Evolutionary conservation across 805 yeast species (phyloP), one percentile per base, ranked within the genome.

Genomic region (Starmerella potacharoeniae): DNA sequence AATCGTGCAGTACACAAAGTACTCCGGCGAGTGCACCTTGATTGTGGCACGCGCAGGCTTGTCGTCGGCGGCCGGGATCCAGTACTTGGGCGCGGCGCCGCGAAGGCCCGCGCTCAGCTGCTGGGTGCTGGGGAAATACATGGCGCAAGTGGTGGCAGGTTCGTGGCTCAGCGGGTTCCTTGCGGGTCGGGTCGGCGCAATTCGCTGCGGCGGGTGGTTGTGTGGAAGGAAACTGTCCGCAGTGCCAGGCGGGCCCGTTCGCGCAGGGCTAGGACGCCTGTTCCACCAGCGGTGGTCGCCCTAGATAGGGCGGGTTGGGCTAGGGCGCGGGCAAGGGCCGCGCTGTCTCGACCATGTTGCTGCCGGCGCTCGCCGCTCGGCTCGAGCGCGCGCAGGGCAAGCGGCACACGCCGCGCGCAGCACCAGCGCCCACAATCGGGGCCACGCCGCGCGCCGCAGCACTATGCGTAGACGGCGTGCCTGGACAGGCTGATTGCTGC

Each of bases 1-100:
- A 37, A 82, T 49, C 4, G 88, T 81, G 69, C 93, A 85, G 50
- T 89, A 81, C 52, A 74, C 73, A 70, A 75, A 84, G 72, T 81
- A 84, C 66, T 83, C 80, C 28, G 75, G 71, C 5, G 85, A 71
- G 70, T 74, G 81, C 42, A 82, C 74, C 58, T 73, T 71, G 60
- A 83, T 81, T 49, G 67, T 14, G 4, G 33, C 4, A 16, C 14
- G 28, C 34, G n/a, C 22, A 14, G 39, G 16, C 22, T 6, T 34
- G 28, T 34, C 49, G 11, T 17, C 22, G 16, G 40, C n/a, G 16
- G 49, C 34, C n/a, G 14, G 37, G 10, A 46, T 34, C 49, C 49
- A 46, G 49, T 46, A 46, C 31, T 22, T 33, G 5, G 49, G 31
- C 13, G 40, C 6, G 34, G n/a, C 49, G 4, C 31, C 49, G 9